Conservation (phyloP, 176 grass and related monocot genomes). For the Zoysia pacifica region DNA sequence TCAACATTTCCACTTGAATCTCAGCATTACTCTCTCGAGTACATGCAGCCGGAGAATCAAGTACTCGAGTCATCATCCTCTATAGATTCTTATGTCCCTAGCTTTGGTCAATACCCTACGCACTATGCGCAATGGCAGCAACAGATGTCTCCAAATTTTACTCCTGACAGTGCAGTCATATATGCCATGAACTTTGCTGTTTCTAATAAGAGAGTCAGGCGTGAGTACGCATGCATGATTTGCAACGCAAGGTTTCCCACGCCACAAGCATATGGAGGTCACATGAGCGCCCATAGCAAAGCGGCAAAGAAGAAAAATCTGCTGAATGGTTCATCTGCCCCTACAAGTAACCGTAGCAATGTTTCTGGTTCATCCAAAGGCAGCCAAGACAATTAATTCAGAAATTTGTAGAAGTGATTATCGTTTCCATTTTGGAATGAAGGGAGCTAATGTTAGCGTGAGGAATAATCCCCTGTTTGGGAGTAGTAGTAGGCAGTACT, state of each 20-base stretch:
- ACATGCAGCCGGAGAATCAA: not conserved
- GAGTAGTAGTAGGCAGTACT: not conserved
- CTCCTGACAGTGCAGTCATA: not conserved
- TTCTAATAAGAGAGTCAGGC: too few relatives aligned
- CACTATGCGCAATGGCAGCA: not conserved
- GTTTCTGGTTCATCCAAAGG: not conserved
- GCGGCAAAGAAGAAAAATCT: not conserved
- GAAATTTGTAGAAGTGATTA: not conserved
- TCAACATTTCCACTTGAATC: not conserved
- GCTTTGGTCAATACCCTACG: not conserved
- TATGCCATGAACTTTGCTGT: not conserved
- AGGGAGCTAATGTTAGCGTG: not conserved
- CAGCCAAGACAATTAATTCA: not conserved
- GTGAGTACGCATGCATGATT: not conserved
- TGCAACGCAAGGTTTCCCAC: not conserved
- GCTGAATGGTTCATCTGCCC: not conserved
- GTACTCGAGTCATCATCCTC: not conserved
- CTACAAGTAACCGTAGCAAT: not conserved
- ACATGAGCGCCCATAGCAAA: constrained; percentile 44
- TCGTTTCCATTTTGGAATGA: not conserved
- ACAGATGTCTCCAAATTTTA: not conserved
- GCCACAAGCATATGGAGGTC: constrained; percentile 36
- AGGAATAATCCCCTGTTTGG: not conserved
- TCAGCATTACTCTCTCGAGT: not conserved
- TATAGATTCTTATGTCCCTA: not conserved